Evolutionary conservation across 169 alveolate genomes (phyloP).

Genomic region (Hepatocystis sp.): DNA sequence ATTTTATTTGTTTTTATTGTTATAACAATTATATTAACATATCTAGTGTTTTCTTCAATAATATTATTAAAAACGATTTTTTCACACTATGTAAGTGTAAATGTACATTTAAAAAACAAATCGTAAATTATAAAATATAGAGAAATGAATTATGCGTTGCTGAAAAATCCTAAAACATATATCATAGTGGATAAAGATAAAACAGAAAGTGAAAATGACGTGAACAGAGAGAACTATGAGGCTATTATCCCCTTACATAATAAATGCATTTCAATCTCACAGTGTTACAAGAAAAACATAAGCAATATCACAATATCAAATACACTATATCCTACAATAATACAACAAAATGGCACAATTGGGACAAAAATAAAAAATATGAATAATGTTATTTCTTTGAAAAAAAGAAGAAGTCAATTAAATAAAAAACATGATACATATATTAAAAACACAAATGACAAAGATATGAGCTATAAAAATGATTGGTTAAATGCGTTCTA

Average conservation of each 20-base stretch:
- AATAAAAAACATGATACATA: constrained; percentile 8
- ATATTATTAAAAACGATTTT: no score
- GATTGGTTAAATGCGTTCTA: constrained; percentile 2
- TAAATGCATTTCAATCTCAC: constrained; percentile 26
- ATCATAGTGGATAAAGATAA: constrained; percentile 21
- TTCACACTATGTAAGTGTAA: no score
- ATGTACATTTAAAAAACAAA: no score
- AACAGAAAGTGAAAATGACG: constrained; percentile 11
- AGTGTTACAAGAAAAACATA: constrained; percentile 4
- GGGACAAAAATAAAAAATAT: constrained; percentile 17
- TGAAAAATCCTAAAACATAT: constrained; percentile 18
- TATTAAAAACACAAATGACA: constrained; percentile 4
- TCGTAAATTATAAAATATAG: constrained; percentile 8
- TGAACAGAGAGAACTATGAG: constrained; percentile 17
- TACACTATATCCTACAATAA: constrained; percentile 14
- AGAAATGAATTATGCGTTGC: constrained; percentile 11
- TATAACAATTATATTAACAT: no score
- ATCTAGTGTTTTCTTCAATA: no score
- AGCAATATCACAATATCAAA: constrained; percentile 10
- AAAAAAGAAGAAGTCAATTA: constrained; percentile 14
- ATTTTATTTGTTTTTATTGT: constrained; percentile 10
- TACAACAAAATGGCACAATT: constrained; percentile 2
- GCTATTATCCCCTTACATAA: constrained; percentile 46
- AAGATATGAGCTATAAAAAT: constrained; percentile 1
- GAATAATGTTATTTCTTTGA: constrained; percentile 23